phyloP scores from a whole-genome alignment of 139 green algal genomes.

The Volvox reticuliferus region DNA sequence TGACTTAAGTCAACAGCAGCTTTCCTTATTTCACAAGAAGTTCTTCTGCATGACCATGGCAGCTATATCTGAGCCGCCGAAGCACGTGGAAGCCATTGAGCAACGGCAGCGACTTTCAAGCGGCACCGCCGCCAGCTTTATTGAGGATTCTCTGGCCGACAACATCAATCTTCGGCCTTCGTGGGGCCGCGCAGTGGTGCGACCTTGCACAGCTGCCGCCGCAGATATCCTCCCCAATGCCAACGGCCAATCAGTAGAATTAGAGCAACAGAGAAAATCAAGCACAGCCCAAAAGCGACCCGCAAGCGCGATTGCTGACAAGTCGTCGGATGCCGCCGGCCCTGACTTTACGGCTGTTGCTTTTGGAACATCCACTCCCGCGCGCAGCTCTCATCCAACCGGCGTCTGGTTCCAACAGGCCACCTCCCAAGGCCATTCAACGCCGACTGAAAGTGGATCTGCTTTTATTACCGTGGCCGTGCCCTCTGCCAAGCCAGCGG shows the following conservation, averaged over 20 bases:
- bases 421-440: background rate
- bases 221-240: background rate
- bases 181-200: background rate
- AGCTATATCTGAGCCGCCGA: background rate
- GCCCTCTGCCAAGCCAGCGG: background rate
- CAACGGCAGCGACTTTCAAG: background rate
- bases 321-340: background rate
- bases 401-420: background rate
- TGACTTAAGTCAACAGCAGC: background rate
- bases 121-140: background rate
- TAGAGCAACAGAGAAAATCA: background rate
- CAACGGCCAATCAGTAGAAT: background rate
- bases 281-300: background rate
- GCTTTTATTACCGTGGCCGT: background rate
- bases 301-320: background rate
- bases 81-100: background rate
- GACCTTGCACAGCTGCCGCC: background rate
- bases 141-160: background rate
- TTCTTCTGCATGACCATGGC: background rate
- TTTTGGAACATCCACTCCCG: background rate
- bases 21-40: too few species aligned
- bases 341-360: too few species aligned
- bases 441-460: too few species aligned
- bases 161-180: slow-evolving; percentile 21
- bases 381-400: background rate